These are phyloP conservation scores for Diaporthe citrichinensis DNA, from an alignment of 2,329 filamentous ascomycete genomes.

Conservation along the genomic window DNA sequence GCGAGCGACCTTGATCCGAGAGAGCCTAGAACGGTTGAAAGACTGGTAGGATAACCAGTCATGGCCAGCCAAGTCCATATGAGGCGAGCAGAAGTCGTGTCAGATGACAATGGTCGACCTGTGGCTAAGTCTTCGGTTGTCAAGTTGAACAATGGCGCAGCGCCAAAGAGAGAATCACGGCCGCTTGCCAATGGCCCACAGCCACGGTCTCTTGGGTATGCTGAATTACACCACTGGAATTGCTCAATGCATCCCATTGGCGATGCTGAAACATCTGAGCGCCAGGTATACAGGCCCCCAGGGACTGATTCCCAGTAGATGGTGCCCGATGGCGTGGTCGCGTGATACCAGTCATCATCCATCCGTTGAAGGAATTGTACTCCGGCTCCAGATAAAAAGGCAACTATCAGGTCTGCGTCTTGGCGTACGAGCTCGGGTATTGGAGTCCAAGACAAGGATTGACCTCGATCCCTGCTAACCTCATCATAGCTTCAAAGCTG, in stretches of 20 bases:
- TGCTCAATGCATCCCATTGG: conserved; percentile 35
- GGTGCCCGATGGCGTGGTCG: rapidly evolving
- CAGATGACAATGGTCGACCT: neutral
- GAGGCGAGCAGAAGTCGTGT: neutral
- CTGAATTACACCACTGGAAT: conserved; percentile 36
- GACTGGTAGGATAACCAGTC: neutral
- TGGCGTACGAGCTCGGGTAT: conserved; percentile 15
- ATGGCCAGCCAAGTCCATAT: neutral
- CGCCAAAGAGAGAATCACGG: neutral
- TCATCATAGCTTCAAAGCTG: neutral
- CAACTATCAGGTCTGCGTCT: conserved; percentile 26
- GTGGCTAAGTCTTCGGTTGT: rapidly evolving
- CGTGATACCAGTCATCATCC: conserved; percentile 38
- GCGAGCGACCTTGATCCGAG: neutral
- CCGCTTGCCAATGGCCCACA: conserved; percentile 23
- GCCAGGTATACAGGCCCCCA: neutral
- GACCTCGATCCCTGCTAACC: neutral
- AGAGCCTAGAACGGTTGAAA: rapidly evolving
- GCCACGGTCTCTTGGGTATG: neutral
- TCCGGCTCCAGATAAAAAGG: conserved; percentile 35
- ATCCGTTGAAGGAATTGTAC: neutral
- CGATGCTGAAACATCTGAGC: conserved; percentile 35
- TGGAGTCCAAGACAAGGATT: neutral
- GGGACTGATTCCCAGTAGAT: rapidly evolving
- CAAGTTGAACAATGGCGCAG: neutral